phyloP scores from a whole-genome alignment of 129 eudicot genomes.

The Chrysanthemum lavandulifolium region DNA sequence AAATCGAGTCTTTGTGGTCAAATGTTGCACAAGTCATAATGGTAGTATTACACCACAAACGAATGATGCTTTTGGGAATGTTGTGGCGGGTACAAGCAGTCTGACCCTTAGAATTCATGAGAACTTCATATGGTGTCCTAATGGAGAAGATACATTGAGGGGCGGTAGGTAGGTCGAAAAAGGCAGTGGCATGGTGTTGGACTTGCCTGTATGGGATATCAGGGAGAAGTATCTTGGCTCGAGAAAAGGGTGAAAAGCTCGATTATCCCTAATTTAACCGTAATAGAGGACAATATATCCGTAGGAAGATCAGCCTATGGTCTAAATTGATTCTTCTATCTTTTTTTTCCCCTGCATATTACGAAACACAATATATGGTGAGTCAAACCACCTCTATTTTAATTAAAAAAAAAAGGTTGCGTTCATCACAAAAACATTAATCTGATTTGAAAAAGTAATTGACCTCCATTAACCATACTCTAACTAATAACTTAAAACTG shows the following conservation, averaged over 20 bases:
- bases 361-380: no score
- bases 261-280: conserved; percentile 11
- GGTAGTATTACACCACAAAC: no score
- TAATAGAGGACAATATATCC: conserved; percentile 30
- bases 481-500: no score
- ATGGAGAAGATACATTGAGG: conserved; percentile 24
- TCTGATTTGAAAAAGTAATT: no score
- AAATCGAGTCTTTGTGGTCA: background rate
- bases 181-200: conserved; percentile 22
- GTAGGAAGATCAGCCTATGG: conserved; percentile 31
- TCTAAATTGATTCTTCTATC: background rate
- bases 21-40: conserved; percentile 15
- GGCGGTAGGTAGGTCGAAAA: conserved; percentile 35
- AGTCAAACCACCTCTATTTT: no score
- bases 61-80: no score
- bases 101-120: conserved; percentile 23
- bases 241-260: conserved; percentile 38
- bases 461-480: no score
- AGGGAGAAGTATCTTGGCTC: conserved; percentile 33
- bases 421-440: no score
- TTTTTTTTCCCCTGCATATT: no score
- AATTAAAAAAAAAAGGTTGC: no score
- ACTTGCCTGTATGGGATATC: conserved; percentile 17
- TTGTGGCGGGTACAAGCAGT: conserved; percentile 17
- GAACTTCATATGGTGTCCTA: conserved; percentile 11